Base-by-base conservation (phyloP, 2,329 filamentous ascomycete species). In the Trichoderma guizhouense region DNA sequence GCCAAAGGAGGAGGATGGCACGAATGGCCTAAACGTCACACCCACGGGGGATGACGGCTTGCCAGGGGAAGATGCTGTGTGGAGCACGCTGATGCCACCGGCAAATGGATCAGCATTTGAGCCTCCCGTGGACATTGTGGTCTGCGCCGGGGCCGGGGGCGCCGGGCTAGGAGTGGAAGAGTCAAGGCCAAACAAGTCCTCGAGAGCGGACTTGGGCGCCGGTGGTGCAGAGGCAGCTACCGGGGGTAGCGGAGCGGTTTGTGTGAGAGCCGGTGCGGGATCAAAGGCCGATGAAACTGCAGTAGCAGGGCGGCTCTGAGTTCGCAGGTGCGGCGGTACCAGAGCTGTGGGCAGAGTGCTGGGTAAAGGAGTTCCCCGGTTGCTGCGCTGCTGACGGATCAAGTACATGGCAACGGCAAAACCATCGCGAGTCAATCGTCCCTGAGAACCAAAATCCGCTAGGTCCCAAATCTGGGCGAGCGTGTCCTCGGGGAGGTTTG, bases 371-470 rank as follows among this genome's bases (percentile, higher is more conserved):
- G 83, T 83, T 36, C 84, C 79, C 71, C 90, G 89, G 74, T 91
- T 92, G 74, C 88, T 92, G 69, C 95, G 89, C 80, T 98, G 95
- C 80, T 97, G 93, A 73, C 95, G 90, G 77, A 99, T 98, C 65
- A 99, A 86, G 79, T 97, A 97, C 95, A 99, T 98, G 68, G 96
- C 95, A 61, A 99, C 94, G 0, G 96, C 94, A 79, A 99, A 99
- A 77, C 97, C 95, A 76, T 99, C 96, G 76, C 89, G 90, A 61
- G 88, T 94, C 71, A 99, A 85, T 71, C 92, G 91, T 12, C 96
- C 96, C 76, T 95, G 92, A 8, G 94, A 96, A 78, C 93, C 94
- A 81, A 98, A 94, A 82, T 99, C 96, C 15, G 96, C 92, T 34
- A 99, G 88, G 80, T 99, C 96, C 96, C 96, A 99, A 74, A 99